Evolutionary conservation across 2,329 filamentous ascomycete species (phyloP).

Genomic region (Scedosporium apiospermum): DNA sequence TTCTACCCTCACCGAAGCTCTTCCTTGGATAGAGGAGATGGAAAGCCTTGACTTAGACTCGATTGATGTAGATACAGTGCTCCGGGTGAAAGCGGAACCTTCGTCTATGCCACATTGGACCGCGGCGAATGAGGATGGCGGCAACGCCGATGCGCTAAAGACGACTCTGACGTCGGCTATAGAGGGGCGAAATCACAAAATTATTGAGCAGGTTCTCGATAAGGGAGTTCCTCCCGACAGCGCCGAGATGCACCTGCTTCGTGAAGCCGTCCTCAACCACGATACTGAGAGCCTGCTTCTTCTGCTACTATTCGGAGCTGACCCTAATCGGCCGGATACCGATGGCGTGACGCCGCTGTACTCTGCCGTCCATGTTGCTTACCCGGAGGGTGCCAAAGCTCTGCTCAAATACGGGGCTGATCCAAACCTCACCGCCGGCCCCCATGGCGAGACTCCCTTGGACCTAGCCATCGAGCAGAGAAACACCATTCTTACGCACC

Average conservation of each 20-base stretch:
- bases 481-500: slow-evolving; percentile 46
- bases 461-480: slow-evolving; percentile 38
- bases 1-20: background rate
- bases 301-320: slow-evolving; percentile 46
- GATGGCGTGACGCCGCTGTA: slow-evolving; percentile 42
- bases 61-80: slow-evolving; percentile 25
- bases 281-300: slow-evolving; percentile 46
- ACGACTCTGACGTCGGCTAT: slow-evolving; percentile 43
- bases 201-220: slow-evolving; percentile 48
- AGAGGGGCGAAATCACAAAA: slow-evolving; percentile 45
- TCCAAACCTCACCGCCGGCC: slow-evolving; percentile 40
- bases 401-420: slow-evolving; percentile 58
- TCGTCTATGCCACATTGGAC: slow-evolving; percentile 40
- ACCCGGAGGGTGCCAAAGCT: slow-evolving; percentile 45
- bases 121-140: slow-evolving; percentile 28
- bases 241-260: slow-evolving; percentile 36
- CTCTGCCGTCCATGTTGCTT: slow-evolving; percentile 40
- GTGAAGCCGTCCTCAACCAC: slow-evolving; percentile 39
- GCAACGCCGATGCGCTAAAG: slow-evolving; percentile 25
- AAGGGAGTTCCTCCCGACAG: slow-evolving; percentile 44
- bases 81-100: slow-evolving; percentile 41
- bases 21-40: slow-evolving; percentile 18
- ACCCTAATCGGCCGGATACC: slow-evolving; percentile 41
- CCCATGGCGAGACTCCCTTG: slow-evolving; percentile 45
- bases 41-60: slow-evolving; percentile 29